Percentiles rank a stretch among this genome's conserved stretches.
phyloP scores from a whole-genome alignment of 2,329 filamentous ascomycete genomes.

The Alternaria sp. region DNA sequence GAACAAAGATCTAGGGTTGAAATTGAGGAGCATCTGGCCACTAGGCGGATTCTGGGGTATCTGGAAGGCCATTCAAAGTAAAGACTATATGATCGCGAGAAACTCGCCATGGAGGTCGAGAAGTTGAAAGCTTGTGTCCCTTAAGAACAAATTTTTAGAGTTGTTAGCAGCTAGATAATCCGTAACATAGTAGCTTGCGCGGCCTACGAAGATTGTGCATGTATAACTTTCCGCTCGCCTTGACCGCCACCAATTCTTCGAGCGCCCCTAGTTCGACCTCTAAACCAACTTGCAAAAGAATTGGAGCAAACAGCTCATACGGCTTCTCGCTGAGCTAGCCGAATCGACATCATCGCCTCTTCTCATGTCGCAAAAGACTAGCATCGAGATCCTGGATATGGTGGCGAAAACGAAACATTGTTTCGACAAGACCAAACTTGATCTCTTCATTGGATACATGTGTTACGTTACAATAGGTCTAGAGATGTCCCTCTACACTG shows the following conservation, averaged over 20 bases:
- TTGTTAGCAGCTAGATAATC: background rate
- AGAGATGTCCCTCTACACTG: background rate
- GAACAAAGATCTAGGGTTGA: conserved; percentile 37
- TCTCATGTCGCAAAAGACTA: background rate
- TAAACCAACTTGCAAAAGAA: background rate
- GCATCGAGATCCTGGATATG: background rate
- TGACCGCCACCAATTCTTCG: background rate
- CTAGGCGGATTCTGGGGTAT: conserved; percentile 52
- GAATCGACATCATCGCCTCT: background rate
- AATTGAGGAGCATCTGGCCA: conserved; percentile 47
- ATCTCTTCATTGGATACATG: background rate
- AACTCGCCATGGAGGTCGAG: conserved; percentile 47
- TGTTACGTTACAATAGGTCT: background rate
- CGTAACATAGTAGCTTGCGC: background rate
- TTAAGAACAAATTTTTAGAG: background rate
- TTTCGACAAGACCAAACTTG: background rate
- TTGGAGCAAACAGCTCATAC: background rate
- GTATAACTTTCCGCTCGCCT: background rate
- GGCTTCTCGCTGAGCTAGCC: background rate
- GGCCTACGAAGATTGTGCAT: background rate
- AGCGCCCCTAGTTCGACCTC: background rate
- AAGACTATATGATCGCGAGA: conserved; percentile 49
- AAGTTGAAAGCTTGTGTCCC: background rate
- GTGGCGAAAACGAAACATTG: background rate
- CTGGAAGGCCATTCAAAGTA: conserved; percentile 50